Evolutionary conservation across 1,284 basidiomycete species (phyloP).

Genomic region (Irpex rosettiformis): DNA sequence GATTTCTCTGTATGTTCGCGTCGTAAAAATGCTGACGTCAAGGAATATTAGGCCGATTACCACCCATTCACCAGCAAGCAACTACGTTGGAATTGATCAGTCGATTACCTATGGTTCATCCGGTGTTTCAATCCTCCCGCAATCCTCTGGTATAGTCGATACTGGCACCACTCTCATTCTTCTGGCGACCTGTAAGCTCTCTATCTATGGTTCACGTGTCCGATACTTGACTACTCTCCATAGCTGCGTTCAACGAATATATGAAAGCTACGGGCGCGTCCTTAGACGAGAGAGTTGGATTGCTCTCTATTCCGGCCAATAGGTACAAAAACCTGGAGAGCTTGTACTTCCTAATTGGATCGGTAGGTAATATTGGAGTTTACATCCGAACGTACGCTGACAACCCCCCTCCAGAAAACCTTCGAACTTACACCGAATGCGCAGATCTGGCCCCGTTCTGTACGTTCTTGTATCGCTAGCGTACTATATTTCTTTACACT

Average conservation of each 20-base stretch:
- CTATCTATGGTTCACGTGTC: not conserved
- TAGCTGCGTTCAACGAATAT: constrained; percentile 24
- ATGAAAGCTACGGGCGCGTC: constrained; percentile 21
- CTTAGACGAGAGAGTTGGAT: constrained; percentile 20
- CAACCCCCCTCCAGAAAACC: constrained; percentile 12
- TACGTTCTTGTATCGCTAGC: constrained; percentile 24
- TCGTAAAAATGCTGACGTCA: not conserved
- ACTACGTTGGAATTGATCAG: constrained; percentile 13
- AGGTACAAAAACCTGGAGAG: constrained; percentile 24
- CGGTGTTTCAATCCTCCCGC: constrained; percentile 6
- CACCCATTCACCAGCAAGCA: constrained; percentile 29
- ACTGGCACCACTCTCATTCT: constrained; percentile 18
- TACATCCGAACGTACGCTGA: not conserved
- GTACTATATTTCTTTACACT: not conserved
- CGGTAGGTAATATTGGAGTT: constrained; percentile 8
- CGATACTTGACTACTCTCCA: not conserved
- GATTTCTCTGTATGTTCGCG: not conserved
- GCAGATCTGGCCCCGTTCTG: constrained; percentile 46
- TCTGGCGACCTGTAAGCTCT: constrained; percentile 12
- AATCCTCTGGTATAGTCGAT: constrained; percentile 13
- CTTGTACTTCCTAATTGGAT: constrained; percentile 26
- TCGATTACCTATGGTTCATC: constrained; percentile 12
- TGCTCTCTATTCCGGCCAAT: constrained; percentile 21
- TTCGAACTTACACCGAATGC: constrained; percentile 49
- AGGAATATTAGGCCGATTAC: constrained; percentile 8